Evolutionary conservation across 306 rosid species (phyloP).

Genomic region (Ammopiptanthus mongolicus): DNA sequence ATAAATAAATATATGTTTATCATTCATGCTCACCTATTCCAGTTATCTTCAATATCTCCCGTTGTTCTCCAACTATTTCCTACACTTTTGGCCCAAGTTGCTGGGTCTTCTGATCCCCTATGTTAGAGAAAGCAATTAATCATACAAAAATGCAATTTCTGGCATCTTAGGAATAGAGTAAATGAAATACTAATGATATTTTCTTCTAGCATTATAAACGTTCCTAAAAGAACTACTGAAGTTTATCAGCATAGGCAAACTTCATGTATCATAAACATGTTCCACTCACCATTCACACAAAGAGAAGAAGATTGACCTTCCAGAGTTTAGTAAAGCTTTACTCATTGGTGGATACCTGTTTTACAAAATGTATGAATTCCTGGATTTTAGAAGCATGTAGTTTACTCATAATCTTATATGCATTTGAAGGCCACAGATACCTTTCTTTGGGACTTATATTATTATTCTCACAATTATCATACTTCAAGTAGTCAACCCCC

Average conservation of each 20-base stretch:
- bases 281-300: slow-evolving; percentile 71
- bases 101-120: slow-evolving; percentile 75
- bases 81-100: slow-evolving; percentile 55
- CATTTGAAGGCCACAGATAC: slow-evolving; percentile 21
- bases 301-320: slow-evolving; percentile 59
- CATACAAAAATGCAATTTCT: neutral
- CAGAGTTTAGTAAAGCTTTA: slow-evolving; percentile 44
- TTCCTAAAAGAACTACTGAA: neutral
- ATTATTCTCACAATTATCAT: slow-evolving; percentile 60
- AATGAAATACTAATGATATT: neutral
- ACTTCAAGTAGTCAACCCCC: slow-evolving; percentile 80
- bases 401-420: neutral
- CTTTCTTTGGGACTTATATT: slow-evolving; percentile 55
- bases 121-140: slow-evolving; percentile 14
- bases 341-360: slow-evolving; percentile 68
- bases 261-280: neutral
- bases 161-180: neutral
- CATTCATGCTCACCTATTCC: slow-evolving; percentile 47
- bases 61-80: slow-evolving; percentile 93
- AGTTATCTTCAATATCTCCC: slow-evolving; percentile 59
- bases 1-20: neutral
- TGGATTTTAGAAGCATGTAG: neutral
- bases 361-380: neutral
- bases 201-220: neutral
- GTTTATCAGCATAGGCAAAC: neutral